Base-by-base conservation (phyloP, 352 stramenopile genomes). In the Globisporangium echinulatum region DNA sequence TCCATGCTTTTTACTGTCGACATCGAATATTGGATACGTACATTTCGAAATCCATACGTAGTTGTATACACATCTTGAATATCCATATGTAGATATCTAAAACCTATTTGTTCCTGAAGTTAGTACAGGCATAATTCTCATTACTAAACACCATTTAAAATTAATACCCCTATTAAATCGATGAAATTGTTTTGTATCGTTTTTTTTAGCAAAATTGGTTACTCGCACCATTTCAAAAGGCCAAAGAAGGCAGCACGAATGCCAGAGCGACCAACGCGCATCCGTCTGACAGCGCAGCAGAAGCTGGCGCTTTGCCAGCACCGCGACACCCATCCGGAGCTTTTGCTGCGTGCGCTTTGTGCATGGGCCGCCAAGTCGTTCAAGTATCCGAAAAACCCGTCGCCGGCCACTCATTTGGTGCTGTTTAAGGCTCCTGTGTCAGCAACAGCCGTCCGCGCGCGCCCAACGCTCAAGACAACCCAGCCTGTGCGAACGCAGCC, bases 261-360 rank as follows among this genome's bases (percentile, higher is more conserved):
- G 49, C 49, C 49, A 39, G 49, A 36, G 33, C 17, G n/a, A n/a
- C 15, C 19, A 0, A 53, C 49, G 8, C 19, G 49, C 5, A 17
- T 53, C 13, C 49, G 19, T 5, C 25, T 53, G 49, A 53, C 2
- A 6, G 17, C 49, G 49, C 49, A 53, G 4, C 49, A 53, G 49
- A 53, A 53, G 25, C 49, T 53, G 7, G 49, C 19, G n/a, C 49
- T 53, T 10, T 53, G 25, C 19, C 19, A 39, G 49, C 49, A 38
- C 49, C 49, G 25, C 49, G 10, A 3, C 17, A 9, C 17, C 5
- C 49, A 53, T 40, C 17, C 49, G 15, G 19, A 36, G 5, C 19
- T 40, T 10, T 53, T 17, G 6, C 49, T 53, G 49, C 49, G 49
- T n/a, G 25, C 17, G 49, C 49, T 53, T 14, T 40, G 49, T 17